Percentiles rank a stretch among this genome's conserved stretches.
phyloP scores from a whole-genome alignment of 345 rosid species.

The Jatropha curcas region DNA sequence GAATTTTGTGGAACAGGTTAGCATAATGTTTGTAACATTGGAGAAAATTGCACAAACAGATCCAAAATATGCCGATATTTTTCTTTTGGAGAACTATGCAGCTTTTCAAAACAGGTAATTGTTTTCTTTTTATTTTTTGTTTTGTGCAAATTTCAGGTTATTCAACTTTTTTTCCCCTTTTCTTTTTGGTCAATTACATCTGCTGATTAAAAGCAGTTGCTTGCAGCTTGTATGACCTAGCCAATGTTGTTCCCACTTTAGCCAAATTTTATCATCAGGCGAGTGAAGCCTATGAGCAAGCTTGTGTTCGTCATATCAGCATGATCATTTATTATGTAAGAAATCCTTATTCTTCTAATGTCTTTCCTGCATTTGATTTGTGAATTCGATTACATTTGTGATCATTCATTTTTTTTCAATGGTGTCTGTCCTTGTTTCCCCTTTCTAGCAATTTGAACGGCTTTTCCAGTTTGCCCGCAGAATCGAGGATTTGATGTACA shows the following conservation, averaged over 20 bases:
- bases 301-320: slow-evolving; percentile 95
- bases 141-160: not conserved
- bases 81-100: slow-evolving; percentile 95
- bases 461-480: slow-evolving; percentile 89
- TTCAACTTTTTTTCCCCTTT: not conserved
- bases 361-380: not conserved
- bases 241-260: slow-evolving; percentile 91
- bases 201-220: slow-evolving; percentile 35
- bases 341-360: slow-evolving; percentile 13
- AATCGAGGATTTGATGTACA: slow-evolving; percentile 92
- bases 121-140: not conserved
- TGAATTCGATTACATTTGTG: not conserved
- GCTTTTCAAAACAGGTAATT: slow-evolving; percentile 92
- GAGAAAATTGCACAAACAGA: slow-evolving; percentile 95
- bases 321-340: slow-evolving; percentile 93
- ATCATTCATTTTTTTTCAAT: not conserved
- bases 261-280: slow-evolving; percentile 99
- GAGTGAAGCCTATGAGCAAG: slow-evolving; percentile 97
- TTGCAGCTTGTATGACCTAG: slow-evolving; percentile 92
- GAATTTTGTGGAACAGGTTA: slow-evolving; percentile 60
- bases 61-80: slow-evolving; percentile 86
- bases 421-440: not conserved
- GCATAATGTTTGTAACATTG: slow-evolving; percentile 89
- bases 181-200: slow-evolving; percentile 4
- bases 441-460: slow-evolving; percentile 86